Percentiles rank a stretch among this genome's conserved stretches.
phyloP scores from a whole-genome alignment of 2,329 filamentous ascomycete genomes.

The Fusarium phyllophilum region DNA sequence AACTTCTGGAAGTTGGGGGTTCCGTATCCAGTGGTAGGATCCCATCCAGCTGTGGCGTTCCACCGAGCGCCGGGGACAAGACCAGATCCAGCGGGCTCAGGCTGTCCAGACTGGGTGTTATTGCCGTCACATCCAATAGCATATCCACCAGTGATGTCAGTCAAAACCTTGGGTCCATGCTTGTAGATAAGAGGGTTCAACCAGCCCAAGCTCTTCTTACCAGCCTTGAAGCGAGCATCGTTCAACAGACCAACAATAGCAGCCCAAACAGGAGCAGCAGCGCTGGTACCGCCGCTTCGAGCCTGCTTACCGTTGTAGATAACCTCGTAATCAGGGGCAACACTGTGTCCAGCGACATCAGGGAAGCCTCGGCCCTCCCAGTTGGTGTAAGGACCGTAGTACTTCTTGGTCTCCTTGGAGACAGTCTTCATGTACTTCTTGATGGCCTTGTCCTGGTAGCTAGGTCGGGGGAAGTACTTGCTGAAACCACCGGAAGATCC shows the following conservation, averaged over 20 bases:
- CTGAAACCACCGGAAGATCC: constrained; percentile 61
- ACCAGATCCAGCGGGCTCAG: constrained; percentile 25
- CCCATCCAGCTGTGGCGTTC: constrained; percentile 39
- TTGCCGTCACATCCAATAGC: constrained; percentile 45
- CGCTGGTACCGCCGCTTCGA: constrained; percentile 52
- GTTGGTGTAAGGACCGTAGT: constrained; percentile 46
- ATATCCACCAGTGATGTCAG: constrained; percentile 46
- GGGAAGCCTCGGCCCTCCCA: constrained; percentile 55
- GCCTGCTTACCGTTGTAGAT: constrained; percentile 42
- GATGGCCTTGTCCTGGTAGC: constrained; percentile 58
- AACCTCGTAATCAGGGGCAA: constrained; percentile 64
- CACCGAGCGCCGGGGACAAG: constrained; percentile 31
- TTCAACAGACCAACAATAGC: constrained; percentile 60
- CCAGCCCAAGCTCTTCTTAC: constrained; percentile 59
- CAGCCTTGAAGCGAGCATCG: constrained; percentile 55
- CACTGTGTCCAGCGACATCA: constrained; percentile 54
- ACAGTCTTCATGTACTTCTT: constrained; percentile 50
- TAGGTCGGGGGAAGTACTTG: constrained; percentile 59
- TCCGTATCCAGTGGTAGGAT: constrained; percentile 34
- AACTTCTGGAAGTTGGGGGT: constrained; percentile 37
- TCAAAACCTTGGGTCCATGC: constrained; percentile 28
- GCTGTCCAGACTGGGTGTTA: constrained; percentile 29
- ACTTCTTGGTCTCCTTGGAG: constrained; percentile 51
- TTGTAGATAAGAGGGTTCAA: constrained; percentile 59
- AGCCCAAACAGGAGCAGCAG: constrained; percentile 60